Evolutionary conservation across 2,329 filamentous ascomycete species (phyloP), one percentile per base, ranked within the genome.

Genomic region (Xylariaceae sp.): DNA sequence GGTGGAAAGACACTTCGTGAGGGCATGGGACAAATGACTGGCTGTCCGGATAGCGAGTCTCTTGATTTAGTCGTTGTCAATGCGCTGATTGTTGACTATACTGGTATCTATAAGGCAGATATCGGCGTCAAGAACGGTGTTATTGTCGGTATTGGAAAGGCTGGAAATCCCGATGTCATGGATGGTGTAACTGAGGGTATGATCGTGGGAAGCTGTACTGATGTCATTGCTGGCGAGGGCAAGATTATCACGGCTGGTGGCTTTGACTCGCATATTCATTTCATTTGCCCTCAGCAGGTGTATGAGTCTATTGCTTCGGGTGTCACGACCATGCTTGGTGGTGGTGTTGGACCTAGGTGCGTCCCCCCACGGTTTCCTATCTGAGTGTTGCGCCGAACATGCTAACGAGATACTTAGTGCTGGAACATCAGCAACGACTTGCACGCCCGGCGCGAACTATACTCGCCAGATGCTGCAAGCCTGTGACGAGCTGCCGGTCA

Each of bases 101-200:
- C 81, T 1, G 92, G 92, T 42, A 96, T 97, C 63, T 95, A 89
- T 76, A 97, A 97, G 73, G 92, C 91, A 6, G 92, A 97, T 67
- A 95, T 97, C 65, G 92, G 92, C 27, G 85, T 97, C 67, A 96
- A 95, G 68, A 71, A 90, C 58, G 91, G 92, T 2, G 66, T 87
- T 36, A 96, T 97, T 62, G 85, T 86, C 27, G 92, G 83, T 0
- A 92, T 97, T 59, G 92, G 92, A 52, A 96, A 97, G 71, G 90
- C 92, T 14, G 92, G 92, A 17, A 97, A 96, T 62, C 92, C 92
- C n/a, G 92, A 97, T 69, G 83, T 95, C 42, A 96, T 96, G 92
- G 86, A 94, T 31, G 89, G 89, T 5, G 89, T 97, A 6, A 76
- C 86, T 51, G 75, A 82, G 0, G 78, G 83, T 48, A 83, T 97